Conservation (phyloP, 768 basidiomycete genomes). For the Boletus reticuloceps region DNA sequence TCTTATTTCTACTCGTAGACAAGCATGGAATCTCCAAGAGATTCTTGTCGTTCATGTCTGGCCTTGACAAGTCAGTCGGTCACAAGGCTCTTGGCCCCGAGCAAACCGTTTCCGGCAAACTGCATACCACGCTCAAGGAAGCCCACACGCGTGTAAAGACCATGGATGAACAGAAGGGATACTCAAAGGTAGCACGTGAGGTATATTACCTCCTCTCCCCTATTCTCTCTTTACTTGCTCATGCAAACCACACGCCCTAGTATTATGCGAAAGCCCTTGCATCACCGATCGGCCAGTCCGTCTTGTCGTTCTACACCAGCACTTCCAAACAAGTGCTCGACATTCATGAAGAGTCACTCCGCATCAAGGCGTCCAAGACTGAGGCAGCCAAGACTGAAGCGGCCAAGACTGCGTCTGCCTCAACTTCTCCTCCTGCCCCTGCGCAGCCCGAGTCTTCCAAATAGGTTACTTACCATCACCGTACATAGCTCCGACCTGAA, state of each 20-base stretch:
- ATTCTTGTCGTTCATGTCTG: conserved; percentile 78
- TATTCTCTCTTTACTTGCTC: background rate
- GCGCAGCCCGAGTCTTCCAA: conserved; percentile 12
- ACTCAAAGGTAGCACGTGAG: conserved; percentile 64
- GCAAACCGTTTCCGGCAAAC: conserved; percentile 74
- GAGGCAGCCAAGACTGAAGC: conserved; percentile 21
- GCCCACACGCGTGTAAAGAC: conserved; percentile 68
- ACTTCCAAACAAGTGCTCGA: conserved; percentile 88
- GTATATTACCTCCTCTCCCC: conserved; percentile 35
- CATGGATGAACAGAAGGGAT: conserved; percentile 81
- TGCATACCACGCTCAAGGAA: conserved; percentile 59
- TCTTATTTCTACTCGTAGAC: conserved; percentile 33
- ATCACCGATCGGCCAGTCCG: conserved; percentile 77
- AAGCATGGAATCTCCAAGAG: conserved; percentile 86
- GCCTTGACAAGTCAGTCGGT: conserved; percentile 70
- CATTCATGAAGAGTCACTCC: conserved; percentile 89
- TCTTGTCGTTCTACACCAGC: conserved; percentile 78
- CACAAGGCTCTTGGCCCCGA: conserved; percentile 72
- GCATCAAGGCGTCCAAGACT: conserved; percentile 68
- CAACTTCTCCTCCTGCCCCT: background rate
- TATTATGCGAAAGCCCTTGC: conserved; percentile 76
- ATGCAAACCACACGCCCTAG: conserved; percentile 33
- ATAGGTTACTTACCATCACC: background rate
- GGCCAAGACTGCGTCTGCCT: background rate
- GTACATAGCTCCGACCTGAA: background rate